Conservation (phyloP, 345 rosid genomes). For the Gossypium thurberi region DNA sequence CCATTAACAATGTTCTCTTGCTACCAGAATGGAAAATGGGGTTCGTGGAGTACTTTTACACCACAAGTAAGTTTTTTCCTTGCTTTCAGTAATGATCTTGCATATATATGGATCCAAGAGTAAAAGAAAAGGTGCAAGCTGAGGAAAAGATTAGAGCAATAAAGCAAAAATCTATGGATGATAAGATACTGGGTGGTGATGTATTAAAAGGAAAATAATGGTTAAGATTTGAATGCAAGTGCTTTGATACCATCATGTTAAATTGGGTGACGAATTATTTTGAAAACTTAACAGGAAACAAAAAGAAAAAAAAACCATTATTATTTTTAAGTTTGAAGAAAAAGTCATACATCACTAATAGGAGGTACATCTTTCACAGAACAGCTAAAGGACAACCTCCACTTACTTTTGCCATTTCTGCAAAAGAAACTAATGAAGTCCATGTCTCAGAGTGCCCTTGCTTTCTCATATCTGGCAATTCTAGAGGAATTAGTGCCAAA, state of each 20-base stretch:
- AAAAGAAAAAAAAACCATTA: background rate
- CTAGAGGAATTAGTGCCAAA: constrained; percentile 51
- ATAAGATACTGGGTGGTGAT: too few species aligned
- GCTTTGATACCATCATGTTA: background rate
- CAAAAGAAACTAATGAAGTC: constrained; percentile 58
- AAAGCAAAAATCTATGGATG: too few species aligned
- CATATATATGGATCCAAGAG: too few species aligned
- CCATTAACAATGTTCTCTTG: constrained; percentile 10
- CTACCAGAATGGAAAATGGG: constrained; percentile 54
- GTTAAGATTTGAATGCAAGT: background rate
- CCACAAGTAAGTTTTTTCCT: constrained; percentile 53
- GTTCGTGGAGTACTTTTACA: constrained; percentile 71
- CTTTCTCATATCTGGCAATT: constrained; percentile 55
- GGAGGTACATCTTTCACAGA: constrained; percentile 33
- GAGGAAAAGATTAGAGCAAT: too few species aligned
- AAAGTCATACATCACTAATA: background rate
- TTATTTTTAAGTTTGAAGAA: background rate
- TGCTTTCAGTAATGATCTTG: constrained; percentile 6
- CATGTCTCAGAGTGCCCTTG: constrained; percentile 67
- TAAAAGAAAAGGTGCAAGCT: too few species aligned
- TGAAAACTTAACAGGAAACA: background rate
- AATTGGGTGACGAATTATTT: background rate
- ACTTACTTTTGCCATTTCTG: constrained; percentile 58
- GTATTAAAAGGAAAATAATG: background rate
- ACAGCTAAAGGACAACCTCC: constrained; percentile 60